Percentiles rank a stretch among this genome's conserved stretches.
phyloP scores from a whole-genome alignment of 208 protist species.

The Trypanosoma brucei region DNA sequence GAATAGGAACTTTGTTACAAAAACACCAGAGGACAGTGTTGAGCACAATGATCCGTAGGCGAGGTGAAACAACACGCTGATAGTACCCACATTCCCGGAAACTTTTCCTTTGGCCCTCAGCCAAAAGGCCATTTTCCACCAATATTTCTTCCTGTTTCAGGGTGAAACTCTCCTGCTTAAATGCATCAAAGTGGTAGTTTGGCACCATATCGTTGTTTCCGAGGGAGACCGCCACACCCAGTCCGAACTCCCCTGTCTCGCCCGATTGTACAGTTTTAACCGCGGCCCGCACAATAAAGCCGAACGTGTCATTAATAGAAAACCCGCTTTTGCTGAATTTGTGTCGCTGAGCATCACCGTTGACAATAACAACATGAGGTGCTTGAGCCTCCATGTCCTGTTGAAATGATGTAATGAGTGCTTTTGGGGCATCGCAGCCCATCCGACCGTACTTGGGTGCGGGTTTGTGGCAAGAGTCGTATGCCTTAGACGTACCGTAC shows the following conservation, averaged over 20 bases:
- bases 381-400: constrained; percentile 31
- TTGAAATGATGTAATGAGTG: constrained; percentile 39
- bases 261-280: constrained; percentile 12
- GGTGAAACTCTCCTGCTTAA: constrained; percentile 20
- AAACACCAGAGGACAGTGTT: constrained; percentile 72
- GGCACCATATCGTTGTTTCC: constrained; percentile 83
- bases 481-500: constrained; percentile 45
- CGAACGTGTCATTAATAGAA: constrained; percentile 25
- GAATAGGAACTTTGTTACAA: constrained; percentile 25
- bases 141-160: constrained; percentile 27
- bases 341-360: constrained; percentile 78
- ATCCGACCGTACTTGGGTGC: constrained; percentile 25
- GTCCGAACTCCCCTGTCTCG: constrained; percentile 6
- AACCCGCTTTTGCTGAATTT: constrained; percentile 22
- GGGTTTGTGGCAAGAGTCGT: constrained; percentile 22
- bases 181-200: constrained; percentile 37
- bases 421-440: constrained; percentile 53
- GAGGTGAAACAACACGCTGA: constrained; percentile 24
- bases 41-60: constrained; percentile 52
- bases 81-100: constrained; percentile 70
- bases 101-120: constrained; percentile 21
- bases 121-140: constrained; percentile 26
- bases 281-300: constrained; percentile 13
- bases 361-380: constrained; percentile 35
- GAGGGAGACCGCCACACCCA: constrained; percentile 29